phyloP scores from a whole-genome alignment of 139 green algal genomes.

The Coelastrella sp. region DNA sequence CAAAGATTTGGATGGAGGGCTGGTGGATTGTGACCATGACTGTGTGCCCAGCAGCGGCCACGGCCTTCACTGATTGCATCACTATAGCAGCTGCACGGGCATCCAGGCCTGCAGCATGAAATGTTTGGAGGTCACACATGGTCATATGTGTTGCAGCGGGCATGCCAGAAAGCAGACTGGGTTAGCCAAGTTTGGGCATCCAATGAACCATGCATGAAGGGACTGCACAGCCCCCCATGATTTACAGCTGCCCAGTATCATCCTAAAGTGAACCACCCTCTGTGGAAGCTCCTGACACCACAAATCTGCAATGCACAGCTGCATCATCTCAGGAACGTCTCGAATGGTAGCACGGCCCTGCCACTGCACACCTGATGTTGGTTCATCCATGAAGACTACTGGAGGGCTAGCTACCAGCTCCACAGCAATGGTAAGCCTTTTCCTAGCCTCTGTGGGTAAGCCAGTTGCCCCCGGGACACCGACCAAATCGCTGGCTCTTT shows the following conservation, averaged over 20 bases:
- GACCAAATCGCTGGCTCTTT: slow-evolving; percentile 38
- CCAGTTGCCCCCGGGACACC: slow-evolving; percentile 33
- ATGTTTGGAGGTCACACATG: too few relatives aligned
- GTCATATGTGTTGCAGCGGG: too few relatives aligned
- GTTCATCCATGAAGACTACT: slow-evolving; percentile 74
- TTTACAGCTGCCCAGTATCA: too few relatives aligned
- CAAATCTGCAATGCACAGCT: too few relatives aligned
- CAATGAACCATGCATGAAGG: too few relatives aligned
- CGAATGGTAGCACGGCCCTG: too few relatives aligned
- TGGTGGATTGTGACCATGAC: slow-evolving; percentile 97
- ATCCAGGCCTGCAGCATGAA: slow-evolving; percentile 83
- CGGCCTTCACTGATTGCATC: slow-evolving; percentile 88
- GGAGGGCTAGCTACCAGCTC: slow-evolving; percentile 92
- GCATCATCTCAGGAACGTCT: neutral
- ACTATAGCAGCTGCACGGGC: slow-evolving; percentile 91
- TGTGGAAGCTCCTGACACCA: too few relatives aligned
- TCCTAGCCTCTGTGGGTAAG: slow-evolving; percentile 87
- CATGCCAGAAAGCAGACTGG: too few relatives aligned
- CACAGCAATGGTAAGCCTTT: slow-evolving; percentile 94
- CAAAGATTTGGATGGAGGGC: slow-evolving; percentile 87
- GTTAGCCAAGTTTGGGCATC: too few relatives aligned
- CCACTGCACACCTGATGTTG: slow-evolving; percentile 66
- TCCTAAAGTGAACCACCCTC: too few relatives aligned
- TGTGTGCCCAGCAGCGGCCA: slow-evolving; percentile 82
- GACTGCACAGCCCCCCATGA: too few relatives aligned